A percentile compares a stretch with the other conserved stretches of the same genome.
Evolutionary conservation across 2,329 filamentous ascomycete genomes (phyloP).

Genomic region (Balansia obtecta): DNA sequence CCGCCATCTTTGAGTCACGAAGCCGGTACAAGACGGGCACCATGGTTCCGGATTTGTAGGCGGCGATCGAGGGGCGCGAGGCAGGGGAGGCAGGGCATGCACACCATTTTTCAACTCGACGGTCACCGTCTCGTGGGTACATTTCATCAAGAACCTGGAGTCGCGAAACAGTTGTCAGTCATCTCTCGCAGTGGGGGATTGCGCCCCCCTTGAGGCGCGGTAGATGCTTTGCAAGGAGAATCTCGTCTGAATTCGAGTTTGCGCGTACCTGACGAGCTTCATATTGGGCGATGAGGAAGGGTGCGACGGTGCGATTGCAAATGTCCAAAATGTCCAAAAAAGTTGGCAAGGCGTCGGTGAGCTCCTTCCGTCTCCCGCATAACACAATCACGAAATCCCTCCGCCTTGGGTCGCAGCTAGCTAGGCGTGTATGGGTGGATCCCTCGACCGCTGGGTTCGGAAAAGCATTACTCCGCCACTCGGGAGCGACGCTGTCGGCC

Average conservation of each 20-base stretch:
- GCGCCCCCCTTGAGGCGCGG: not conserved
- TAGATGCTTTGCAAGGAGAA: not conserved
- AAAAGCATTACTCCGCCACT: too few species aligned
- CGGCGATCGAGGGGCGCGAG: not conserved
- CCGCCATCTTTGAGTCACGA: not conserved
- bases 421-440: not conserved
- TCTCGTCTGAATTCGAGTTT: not conserved
- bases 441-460: not conserved
- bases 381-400: not conserved
- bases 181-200: conserved; percentile 9
- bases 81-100: conserved; percentile 8
- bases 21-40: not conserved
- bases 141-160: conserved; percentile 94
- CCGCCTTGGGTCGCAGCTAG: not conserved
- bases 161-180: conserved; percentile 2
- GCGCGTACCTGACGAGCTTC: conserved; percentile 88
- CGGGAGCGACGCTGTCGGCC: too few species aligned
- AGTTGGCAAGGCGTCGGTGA: not conserved
- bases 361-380: not conserved
- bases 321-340: not conserved
- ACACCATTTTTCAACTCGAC: conserved; percentile 97
- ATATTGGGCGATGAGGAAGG: conserved; percentile 42
- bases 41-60: not conserved
- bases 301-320: not conserved
- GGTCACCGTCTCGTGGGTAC: conserved; percentile 94